Percentiles rank a stretch among this genome's conserved stretches.
Evolutionary conservation across 768 basidiomycete species (phyloP).

Genomic region (Thelephora ganbajun): DNA sequence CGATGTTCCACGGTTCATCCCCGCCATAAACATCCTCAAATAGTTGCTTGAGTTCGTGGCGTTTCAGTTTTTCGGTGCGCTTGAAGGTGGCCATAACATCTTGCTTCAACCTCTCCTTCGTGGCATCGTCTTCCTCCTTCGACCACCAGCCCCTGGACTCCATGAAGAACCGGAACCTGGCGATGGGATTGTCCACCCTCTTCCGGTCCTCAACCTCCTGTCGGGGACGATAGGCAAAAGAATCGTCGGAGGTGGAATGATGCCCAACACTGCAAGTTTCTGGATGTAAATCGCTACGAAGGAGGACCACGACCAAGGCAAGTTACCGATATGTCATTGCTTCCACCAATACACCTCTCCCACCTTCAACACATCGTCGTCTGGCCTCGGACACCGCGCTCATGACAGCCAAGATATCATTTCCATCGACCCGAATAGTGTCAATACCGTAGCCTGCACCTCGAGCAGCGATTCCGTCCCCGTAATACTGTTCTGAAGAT

Average conservation of each 20-base stretch:
- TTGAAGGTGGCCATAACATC: conserved; percentile 72
- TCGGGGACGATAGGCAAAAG: conserved; percentile 81
- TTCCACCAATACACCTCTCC: conserved; percentile 74
- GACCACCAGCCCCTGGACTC: conserved; percentile 82
- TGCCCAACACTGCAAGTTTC: conserved; percentile 57
- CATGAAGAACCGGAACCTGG: conserved; percentile 74
- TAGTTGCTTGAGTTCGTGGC: conserved; percentile 60
- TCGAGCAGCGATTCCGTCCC: conserved; percentile 85
- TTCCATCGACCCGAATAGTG: conserved; percentile 87
- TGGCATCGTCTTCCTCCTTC: conserved; percentile 52
- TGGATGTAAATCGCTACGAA: neutral
- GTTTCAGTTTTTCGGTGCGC: conserved; percentile 55
- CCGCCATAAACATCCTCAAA: conserved; percentile 85
- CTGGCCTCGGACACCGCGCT: conserved; percentile 61
- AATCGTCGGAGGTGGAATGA: conserved; percentile 91
- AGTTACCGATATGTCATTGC: conserved; percentile 80
- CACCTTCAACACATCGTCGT: conserved; percentile 55
- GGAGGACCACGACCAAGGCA: neutral
- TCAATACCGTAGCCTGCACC: conserved; percentile 90
- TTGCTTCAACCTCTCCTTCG: conserved; percentile 52
- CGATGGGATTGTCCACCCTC: conserved; percentile 80
- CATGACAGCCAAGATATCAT: conserved; percentile 80
- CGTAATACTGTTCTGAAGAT: conserved; percentile 75
- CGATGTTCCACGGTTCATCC: conserved; percentile 73
- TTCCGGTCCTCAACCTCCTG: conserved; percentile 88